phyloP scores from a whole-genome alignment of 2,329 filamentous ascomycete species.

The Neonectria hederae region DNA sequence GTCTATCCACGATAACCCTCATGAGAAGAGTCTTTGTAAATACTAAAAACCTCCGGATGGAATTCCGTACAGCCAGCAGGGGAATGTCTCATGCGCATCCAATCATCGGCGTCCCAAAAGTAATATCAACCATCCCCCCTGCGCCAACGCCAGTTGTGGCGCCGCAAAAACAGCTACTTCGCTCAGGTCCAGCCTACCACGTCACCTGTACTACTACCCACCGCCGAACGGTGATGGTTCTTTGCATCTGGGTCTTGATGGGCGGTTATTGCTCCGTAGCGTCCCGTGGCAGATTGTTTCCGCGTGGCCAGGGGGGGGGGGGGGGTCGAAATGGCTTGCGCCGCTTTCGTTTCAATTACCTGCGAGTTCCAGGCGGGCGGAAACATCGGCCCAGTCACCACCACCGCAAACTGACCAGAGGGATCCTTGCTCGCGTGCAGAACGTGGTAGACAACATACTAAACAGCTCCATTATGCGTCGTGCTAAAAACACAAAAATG shows the following conservation, averaged over 20 bases:
- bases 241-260: neutral
- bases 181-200: neutral
- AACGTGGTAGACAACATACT: neutral
- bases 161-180: neutral
- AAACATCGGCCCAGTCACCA: neutral
- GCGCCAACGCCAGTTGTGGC: conserved; percentile 21
- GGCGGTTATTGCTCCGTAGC: neutral
- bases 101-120: conserved; percentile 8
- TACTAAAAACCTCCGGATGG: neutral
- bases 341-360: neutral
- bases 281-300: neutral
- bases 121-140: conserved; percentile 2
- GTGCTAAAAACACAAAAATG: neutral
- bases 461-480: no score
- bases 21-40: neutral
- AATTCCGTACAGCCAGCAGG: neutral
- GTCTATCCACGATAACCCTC: conserved; percentile 10
- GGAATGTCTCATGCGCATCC: neutral
- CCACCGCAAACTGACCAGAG: neutral
- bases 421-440: neutral
- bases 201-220: neutral
- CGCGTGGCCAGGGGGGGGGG: neutral
- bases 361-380: neutral
- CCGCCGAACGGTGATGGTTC: neutral
- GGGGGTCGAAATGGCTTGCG: neutral